Evolutionary conservation across 352 stramenopile genomes (phyloP).

Genomic region (Globisporangium iwayamae): DNA sequence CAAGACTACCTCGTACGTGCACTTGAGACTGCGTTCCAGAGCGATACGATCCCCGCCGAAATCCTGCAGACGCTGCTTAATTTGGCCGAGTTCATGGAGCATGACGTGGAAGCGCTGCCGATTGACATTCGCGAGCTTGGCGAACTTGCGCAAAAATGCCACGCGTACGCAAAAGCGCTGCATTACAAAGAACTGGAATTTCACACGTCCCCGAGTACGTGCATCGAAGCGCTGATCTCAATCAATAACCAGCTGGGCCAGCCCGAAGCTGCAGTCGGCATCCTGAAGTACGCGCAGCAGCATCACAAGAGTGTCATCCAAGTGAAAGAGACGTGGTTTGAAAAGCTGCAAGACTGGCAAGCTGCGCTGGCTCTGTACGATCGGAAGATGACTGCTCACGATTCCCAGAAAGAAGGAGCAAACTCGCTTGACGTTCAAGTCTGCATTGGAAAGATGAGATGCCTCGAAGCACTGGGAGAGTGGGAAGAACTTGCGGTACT

Average conservation of each 20-base stretch:
- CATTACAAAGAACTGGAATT: conserved; percentile 99
- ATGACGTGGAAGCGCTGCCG: conserved; percentile 94
- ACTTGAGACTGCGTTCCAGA: conserved; percentile 94
- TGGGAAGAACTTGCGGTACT: conserved; percentile 94
- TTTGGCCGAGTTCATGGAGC: conserved; percentile 99
- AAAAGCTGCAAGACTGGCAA: conserved; percentile 97
- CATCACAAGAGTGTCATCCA: conserved; percentile 84
- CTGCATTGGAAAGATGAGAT: conserved; percentile 96
- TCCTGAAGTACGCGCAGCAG: conserved; percentile 92
- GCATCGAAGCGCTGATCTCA: conserved; percentile 97
- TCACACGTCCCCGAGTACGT: conserved; percentile 86
- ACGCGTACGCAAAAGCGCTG: conserved; percentile 95
- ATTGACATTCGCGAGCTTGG: conserved; percentile 96
- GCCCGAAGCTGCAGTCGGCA: conserved; percentile 95
- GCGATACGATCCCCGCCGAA: conserved; percentile 90
- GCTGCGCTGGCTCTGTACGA: conserved; percentile 95
- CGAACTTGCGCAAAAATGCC: conserved; percentile 93
- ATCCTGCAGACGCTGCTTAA: conserved; percentile 97
- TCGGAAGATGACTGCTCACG: conserved; percentile 55
- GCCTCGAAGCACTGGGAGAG: conserved; percentile 94
- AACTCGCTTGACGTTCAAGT: conserved; percentile 83
- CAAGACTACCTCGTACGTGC: conserved; percentile 91
- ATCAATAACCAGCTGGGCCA: conserved; percentile 99
- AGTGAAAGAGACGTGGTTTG: conserved; percentile 95
- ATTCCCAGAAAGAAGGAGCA: conserved; percentile 3